Base-by-base conservation (phyloP, 1,284 basidiomycete species). In the Mrakiaceae sp. region DNA sequence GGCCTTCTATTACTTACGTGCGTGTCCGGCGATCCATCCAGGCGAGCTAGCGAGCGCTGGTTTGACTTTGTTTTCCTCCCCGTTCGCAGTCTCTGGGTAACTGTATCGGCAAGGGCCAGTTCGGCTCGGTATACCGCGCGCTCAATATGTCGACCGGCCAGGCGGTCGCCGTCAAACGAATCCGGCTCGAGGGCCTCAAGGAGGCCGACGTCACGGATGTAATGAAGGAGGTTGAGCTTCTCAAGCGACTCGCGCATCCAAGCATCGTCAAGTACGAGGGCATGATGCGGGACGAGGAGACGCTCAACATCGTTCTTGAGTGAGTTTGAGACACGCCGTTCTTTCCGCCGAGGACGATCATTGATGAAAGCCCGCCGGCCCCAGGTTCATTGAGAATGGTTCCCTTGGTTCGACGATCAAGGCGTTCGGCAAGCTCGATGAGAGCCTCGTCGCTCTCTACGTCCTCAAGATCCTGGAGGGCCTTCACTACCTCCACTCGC, bases 191-290 rank as follows among this genome's bases (percentile, higher is more conserved):
- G 56, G 92, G 90, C 6, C 78, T 91, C 71, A 87, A 88, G 74
- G 88, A 92, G 73, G 86, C 87, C 44, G 75, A 76, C 62, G 85
- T 94, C 44, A 82, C 81, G 65, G 87, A 90, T 74, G 81, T 96
- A 55, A 95, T 93, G 87, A 82, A 82, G 68, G 92, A 96, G 76
- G 92, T 96, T 14, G 88, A 93, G 71, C 78, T 96, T 44, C 82
- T 96, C 69, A 91, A 93, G 79, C 83, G 87, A 58, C 78, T 96
- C 48, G 84, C 84, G 4, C 93, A 97, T 74, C 92, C 93, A 0
- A 87, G 89, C 71, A 95, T 97, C 67, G 92, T 96, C 74, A 92
- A 92, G 74, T 97, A 96, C 72, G 89, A 95, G 76, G 92, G 93
- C 49, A 91, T 96, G 87, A 85, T 85, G n/a, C 79, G 90, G 70